A percentile compares a stretch with the other conserved stretches of the same genome.
phyloP scores from a whole-genome alignment of 2,329 filamentous ascomycete genomes.

The Ploettnerulaceae sp. region DNA sequence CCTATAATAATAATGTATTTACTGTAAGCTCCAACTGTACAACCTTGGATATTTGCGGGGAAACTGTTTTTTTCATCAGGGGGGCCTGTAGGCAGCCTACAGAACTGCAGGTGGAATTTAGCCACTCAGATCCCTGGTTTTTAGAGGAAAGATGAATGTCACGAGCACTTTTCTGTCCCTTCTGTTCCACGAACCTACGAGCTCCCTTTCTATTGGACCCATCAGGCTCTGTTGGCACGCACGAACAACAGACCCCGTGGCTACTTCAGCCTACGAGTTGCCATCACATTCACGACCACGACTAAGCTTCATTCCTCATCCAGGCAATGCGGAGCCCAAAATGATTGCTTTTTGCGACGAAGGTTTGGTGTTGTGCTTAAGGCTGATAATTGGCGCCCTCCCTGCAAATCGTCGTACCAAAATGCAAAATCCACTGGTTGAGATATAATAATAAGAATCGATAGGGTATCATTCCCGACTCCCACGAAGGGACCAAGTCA shows the following conservation, averaged over 20 bases:
- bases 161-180: slow-evolving; percentile 9
- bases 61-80: slow-evolving; percentile 16
- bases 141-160: slow-evolving; percentile 9
- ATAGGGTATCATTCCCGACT: not conserved
- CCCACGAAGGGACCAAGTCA: not conserved
- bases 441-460: not conserved
- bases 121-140: slow-evolving; percentile 8
- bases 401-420: too few species aligned
- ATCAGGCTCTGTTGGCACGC: not conserved
- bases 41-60: slow-evolving; percentile 20
- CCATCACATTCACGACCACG: slow-evolving; percentile 6
- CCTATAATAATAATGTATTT: too few species aligned
- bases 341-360: slow-evolving; percentile 25
- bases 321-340: slow-evolving; percentile 15
- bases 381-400: slow-evolving; percentile 21
- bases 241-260: not conserved
- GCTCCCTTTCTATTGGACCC: slow-evolving; percentile 5
- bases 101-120: too few species aligned
- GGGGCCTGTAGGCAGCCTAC: slow-evolving; percentile 11
- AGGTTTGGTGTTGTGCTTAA: slow-evolving; percentile 23
- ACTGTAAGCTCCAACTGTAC: slow-evolving; percentile 14
- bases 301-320: slow-evolving; percentile 12
- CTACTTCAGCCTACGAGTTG: too few species aligned
- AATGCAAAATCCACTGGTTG: slow-evolving; percentile 5
- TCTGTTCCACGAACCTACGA: not conserved